Conservation (phyloP, 768 basidiomycete species). For the Leccinum boreale region DNA sequence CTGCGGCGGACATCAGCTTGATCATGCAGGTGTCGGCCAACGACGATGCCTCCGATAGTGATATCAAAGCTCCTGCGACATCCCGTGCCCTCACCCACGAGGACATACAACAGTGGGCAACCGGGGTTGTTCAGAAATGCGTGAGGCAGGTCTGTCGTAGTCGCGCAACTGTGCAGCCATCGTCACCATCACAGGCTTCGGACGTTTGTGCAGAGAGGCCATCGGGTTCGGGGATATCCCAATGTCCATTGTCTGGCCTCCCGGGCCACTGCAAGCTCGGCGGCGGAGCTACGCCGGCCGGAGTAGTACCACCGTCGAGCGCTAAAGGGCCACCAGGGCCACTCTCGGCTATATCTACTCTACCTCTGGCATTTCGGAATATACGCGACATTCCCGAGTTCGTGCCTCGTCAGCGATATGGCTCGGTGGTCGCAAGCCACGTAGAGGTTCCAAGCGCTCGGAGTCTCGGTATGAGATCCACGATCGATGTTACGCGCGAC, state of each 20-base stretch:
- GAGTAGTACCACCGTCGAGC: not conserved
- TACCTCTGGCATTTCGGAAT: conserved; percentile 3
- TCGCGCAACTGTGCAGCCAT: conserved; percentile 9
- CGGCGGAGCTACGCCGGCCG: not conserved
- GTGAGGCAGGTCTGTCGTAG: conserved; percentile 13
- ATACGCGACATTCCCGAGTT: conserved; percentile 24
- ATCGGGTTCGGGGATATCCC: conserved; percentile 17
- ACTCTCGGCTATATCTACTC: not conserved
- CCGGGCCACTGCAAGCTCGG: conserved; percentile 16
- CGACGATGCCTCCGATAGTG: conserved; percentile 9
- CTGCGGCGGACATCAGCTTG: conserved; percentile 20
- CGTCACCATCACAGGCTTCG: conserved; percentile 25
- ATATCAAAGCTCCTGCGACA: conserved; percentile 4
- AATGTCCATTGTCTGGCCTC: conserved; percentile 24
- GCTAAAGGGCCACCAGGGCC: not conserved
- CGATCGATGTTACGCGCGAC: conserved; percentile 6
- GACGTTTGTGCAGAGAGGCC: conserved; percentile 28
- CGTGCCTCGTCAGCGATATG: conserved; percentile 19
- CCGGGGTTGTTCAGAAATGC: conserved; percentile 26
- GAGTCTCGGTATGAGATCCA: not conserved
- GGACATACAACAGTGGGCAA: conserved; percentile 26
- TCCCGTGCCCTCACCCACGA: conserved; percentile 17
- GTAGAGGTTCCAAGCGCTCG: not conserved
- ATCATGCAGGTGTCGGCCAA: conserved; percentile 19
- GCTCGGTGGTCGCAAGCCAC: not conserved